Percentiles rank a stretch among this genome's conserved stretches.
phyloP scores from a whole-genome alignment of 768 basidiomycete species.

The Strobilomyces dryophilus region DNA sequence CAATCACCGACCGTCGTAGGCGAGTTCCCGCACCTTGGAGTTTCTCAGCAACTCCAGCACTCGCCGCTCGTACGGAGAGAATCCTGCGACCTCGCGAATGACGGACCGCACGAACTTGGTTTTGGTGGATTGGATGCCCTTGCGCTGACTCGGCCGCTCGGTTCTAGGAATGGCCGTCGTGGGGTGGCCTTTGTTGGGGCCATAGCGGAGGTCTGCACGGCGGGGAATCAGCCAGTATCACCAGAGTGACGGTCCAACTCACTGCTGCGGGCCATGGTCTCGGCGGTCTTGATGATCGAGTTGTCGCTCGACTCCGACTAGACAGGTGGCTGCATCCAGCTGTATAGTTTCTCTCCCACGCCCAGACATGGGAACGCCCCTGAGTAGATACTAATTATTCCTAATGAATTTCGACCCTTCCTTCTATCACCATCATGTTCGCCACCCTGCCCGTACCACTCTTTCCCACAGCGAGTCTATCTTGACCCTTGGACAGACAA shows the following conservation, averaged over 20 bases:
- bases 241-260: conserved; percentile 31
- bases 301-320: conserved; percentile 1
- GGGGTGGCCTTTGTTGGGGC: conserved; percentile 84
- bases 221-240: conserved; percentile 8
- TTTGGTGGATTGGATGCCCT: conserved; percentile 86
- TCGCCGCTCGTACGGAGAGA: conserved; percentile 95
- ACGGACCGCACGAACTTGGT: conserved; percentile 92
- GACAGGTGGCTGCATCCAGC: conserved; percentile 43
- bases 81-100: conserved; percentile 95
- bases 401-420: conserved; percentile 9
- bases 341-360: conserved; percentile 49
- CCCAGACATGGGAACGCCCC: conserved; percentile 8
- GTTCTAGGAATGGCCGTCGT: conserved; percentile 79
- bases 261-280: conserved; percentile 78
- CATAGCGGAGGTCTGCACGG: conserved; percentile 71
- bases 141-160: conserved; percentile 81
- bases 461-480: conserved; percentile 26
- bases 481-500: conserved; percentile 42
- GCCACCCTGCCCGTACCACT: conserved; percentile 41
- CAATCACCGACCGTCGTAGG: not conserved
- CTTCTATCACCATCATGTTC: conserved; percentile 44
- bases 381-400: conserved; percentile 9
- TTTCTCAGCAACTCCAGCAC: conserved; percentile 98
- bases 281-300: conserved; percentile 50
- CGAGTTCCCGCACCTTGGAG: conserved; percentile 67